phyloP scores from a whole-genome alignment of 2,329 filamentous ascomycete genomes.

The Colletotrichum simmondsii region DNA sequence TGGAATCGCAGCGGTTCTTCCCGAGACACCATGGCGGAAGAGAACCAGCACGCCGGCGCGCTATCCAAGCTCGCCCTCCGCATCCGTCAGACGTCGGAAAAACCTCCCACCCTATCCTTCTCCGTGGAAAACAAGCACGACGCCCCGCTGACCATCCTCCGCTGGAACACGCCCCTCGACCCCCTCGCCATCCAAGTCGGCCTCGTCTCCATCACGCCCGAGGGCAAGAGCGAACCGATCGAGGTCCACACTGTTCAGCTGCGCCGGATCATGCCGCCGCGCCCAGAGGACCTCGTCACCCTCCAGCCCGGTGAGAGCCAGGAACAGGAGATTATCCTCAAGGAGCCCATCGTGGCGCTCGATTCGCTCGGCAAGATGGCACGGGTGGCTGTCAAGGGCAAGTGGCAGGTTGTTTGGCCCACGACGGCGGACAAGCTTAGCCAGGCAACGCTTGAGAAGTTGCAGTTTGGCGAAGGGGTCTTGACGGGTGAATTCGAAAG shows the following conservation, averaged over 20 bases:
- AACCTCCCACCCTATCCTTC: constrained; percentile 49
- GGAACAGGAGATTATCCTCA: constrained; percentile 49
- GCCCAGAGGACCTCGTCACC: constrained; percentile 49
- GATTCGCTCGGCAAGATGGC: constrained; percentile 45
- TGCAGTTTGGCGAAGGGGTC: constrained; percentile 32
- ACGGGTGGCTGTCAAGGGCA: constrained; percentile 48
- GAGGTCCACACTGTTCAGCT: constrained; percentile 50
- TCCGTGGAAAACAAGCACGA: constrained; percentile 53
- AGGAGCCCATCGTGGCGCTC: constrained; percentile 47
- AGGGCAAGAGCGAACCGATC: constrained; percentile 45
- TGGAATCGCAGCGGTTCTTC: constrained; percentile 13
- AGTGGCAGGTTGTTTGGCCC: constrained; percentile 51
- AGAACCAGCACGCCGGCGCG: constrained; percentile 13
- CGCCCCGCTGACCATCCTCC: constrained; percentile 52
- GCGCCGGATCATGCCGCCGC: constrained; percentile 53
- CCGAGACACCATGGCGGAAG: constrained; percentile 23
- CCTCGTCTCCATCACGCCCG: constrained; percentile 51
- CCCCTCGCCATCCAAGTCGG: constrained; percentile 52
- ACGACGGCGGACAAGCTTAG: constrained; percentile 33
- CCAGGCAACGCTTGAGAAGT: constrained; percentile 24
- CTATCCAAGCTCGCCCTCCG: constrained; percentile 44
- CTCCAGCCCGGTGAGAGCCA: constrained; percentile 49
- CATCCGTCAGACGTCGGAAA: constrained; percentile 45
- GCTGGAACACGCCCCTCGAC: constrained; percentile 59
- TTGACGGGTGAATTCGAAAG: constrained; percentile 32